These are phyloP conservation scores for Cyphellophora attinorum DNA, from an alignment of 2,329 filamentous ascomycete species.

Conservation along the genomic window DNA sequence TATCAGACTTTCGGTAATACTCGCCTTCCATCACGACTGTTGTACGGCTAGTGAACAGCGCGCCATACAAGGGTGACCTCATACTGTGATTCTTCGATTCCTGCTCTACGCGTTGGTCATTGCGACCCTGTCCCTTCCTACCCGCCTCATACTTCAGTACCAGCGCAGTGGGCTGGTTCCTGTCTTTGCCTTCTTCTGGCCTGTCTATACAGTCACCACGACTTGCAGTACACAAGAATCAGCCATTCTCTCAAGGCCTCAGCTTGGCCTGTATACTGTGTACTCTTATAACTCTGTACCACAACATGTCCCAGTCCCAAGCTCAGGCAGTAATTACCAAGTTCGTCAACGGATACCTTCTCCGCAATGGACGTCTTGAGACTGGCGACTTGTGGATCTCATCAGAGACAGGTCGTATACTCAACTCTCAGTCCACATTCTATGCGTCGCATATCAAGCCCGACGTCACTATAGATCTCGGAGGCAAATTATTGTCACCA, in stretches of 20 bases:
- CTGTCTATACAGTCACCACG: too few relatives aligned
- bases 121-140: too few relatives aligned
- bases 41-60: too few relatives aligned
- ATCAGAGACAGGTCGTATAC: conserved; percentile 68
- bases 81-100: too few relatives aligned
- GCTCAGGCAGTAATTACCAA: conserved; percentile 50
- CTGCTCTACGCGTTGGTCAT: too few relatives aligned
- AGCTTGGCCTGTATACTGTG: background rate
- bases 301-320: background rate
- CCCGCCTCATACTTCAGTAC: too few relatives aligned
- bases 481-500: conserved; percentile 72
- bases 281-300: background rate
- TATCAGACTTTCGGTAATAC: too few relatives aligned
- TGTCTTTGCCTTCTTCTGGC: too few relatives aligned
- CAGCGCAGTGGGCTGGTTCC: too few relatives aligned
- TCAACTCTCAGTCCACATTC: conserved; percentile 56
- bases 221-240: background rate
- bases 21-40: too few relatives aligned
- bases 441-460: conserved; percentile 43
- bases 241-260: background rate
- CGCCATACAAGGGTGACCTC: too few relatives aligned
- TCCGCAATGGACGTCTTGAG: conserved; percentile 59
- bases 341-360: conserved; percentile 77
- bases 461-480: conserved; percentile 67
- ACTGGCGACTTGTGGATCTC: conserved; percentile 82